Evolutionary conservation across 108 stramenopile species (phyloP).

Genomic region (Cyclotella distinguenda): DNA sequence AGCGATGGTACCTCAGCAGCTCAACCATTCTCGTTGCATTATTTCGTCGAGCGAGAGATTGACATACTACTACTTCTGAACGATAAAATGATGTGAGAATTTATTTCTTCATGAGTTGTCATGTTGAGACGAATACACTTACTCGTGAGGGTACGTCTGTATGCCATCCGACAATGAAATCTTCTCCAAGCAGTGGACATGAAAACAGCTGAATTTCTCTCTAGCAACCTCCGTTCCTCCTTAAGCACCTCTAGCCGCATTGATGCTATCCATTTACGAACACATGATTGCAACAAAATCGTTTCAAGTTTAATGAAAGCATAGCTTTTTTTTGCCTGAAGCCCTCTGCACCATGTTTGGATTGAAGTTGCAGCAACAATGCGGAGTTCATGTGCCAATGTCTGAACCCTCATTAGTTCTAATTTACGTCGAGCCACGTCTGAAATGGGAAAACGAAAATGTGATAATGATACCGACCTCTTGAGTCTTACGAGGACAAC

Average conservation of each 20-base stretch:
- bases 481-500: too few relatives aligned
- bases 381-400: too few relatives aligned
- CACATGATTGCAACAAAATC: slow-evolving; percentile 4
- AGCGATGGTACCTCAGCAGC: too few relatives aligned
- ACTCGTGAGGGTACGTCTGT: neutral
- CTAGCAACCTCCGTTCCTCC: neutral
- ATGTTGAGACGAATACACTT: too few relatives aligned
- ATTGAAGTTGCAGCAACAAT: neutral
- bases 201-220: neutral
- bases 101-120: neutral
- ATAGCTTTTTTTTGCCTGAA: neutral
- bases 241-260: neutral
- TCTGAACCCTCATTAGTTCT: too few relatives aligned
- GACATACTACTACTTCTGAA: neutral
- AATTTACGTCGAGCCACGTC: too few relatives aligned
- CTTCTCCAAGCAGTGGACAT: slow-evolving; percentile 1
- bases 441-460: too few relatives aligned
- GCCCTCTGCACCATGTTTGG: neutral
- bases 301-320: neutral
- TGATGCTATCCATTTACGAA: neutral
- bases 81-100: neutral
- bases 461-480: too few relatives aligned
- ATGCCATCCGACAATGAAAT: neutral
- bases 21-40: too few relatives aligned
- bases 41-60: too few relatives aligned